Conservation (phyloP, 177 flowering plant species). For the Vitis hybrid region DNA sequence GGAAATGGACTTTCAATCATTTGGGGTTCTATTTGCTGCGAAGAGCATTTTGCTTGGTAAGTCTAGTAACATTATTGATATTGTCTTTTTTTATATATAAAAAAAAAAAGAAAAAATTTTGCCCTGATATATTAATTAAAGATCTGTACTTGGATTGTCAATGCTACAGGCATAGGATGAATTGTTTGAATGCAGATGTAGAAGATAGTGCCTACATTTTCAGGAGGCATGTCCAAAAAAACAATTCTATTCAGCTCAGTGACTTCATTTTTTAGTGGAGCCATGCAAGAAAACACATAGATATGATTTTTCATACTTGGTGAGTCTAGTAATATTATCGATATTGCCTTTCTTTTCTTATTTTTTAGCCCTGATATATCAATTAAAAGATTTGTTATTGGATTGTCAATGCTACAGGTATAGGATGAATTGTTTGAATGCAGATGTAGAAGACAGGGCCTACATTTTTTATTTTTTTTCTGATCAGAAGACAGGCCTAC, state of each 20-base stretch:
- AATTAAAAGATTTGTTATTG: neutral
- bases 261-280: constrained; percentile 74
- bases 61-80: neutral
- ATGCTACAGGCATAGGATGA: constrained; percentile 80
- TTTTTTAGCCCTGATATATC: too few species aligned
- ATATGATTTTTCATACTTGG: constrained; percentile 35
- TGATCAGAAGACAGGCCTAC: constrained; percentile 7
- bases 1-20: constrained; percentile 69
- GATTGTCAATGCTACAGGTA: constrained; percentile 51
- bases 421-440: constrained; percentile 76
- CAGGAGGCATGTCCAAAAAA: constrained; percentile 16
- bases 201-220: constrained; percentile 69
- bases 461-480: constrained; percentile 23
- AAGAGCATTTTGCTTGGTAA: constrained; percentile 88
- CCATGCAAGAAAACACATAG: neutral
- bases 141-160: neutral
- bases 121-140: too few species aligned
- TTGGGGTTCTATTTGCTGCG: constrained; percentile 84
- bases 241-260: constrained; percentile 47
- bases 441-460: constrained; percentile 67
- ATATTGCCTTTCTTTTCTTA: neutral
- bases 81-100: too few species aligned
- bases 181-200: constrained; percentile 66
- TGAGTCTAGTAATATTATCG: constrained; percentile 10
- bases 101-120: too few species aligned